Evolutionary conservation across 768 basidiomycete genomes (phyloP).

Genomic region (Termitomyces titanicus): DNA sequence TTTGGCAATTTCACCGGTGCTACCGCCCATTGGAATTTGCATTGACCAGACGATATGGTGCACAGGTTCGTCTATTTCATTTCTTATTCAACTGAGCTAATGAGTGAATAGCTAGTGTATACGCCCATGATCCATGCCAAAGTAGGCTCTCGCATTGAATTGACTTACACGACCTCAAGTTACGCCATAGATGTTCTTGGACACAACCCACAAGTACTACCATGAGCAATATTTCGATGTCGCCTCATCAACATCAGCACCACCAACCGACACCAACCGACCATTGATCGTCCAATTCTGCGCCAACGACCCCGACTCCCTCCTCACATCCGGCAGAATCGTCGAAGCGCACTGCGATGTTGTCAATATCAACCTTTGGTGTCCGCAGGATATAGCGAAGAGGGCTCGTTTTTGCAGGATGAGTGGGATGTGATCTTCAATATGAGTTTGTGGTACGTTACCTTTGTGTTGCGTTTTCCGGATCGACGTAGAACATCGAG

Average conservation of each 20-base stretch:
- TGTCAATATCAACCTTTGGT: conserved; percentile 94
- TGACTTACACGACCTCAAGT: neutral
- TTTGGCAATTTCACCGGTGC: neutral
- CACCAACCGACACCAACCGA: conserved; percentile 64
- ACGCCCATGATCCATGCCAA: conserved; percentile 99
- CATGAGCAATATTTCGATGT: conserved; percentile 68
- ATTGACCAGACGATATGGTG: conserved; percentile 80
- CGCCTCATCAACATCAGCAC: too few species aligned
- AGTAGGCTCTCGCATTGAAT: conserved; percentile 29
- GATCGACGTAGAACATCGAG: too few species aligned
- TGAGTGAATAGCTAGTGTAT: conserved; percentile 64
- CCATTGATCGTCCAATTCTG: conserved; percentile 91
- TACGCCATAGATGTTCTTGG: conserved; percentile 55
- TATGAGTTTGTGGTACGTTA: neutral
- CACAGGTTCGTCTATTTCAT: conserved; percentile 52
- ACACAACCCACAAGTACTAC: conserved; percentile 48
- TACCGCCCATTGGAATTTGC: neutral
- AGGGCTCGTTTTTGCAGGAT: conserved; percentile 93
- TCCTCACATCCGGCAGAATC: too few species aligned
- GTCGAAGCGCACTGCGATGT: too few species aligned
- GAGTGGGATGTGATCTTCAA: conserved; percentile 70
- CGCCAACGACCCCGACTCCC: too few species aligned
- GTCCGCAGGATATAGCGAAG: conserved; percentile 97
- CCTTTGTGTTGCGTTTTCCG: too few species aligned
- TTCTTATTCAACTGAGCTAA: neutral